Base-by-base conservation (phyloP, 2,329 filamentous ascomycete species). In the Podosphaera xanthii region DNA sequence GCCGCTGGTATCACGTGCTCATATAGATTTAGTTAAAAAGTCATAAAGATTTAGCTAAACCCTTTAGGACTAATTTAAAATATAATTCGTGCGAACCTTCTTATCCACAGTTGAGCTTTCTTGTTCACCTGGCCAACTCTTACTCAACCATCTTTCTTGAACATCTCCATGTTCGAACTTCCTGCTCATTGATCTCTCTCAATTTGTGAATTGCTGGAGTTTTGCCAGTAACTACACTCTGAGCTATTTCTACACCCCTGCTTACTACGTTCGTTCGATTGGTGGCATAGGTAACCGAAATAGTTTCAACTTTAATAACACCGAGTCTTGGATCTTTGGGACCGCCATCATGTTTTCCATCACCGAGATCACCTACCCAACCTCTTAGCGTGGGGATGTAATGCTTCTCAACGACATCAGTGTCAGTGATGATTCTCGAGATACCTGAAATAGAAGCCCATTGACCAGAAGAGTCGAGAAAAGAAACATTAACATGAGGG, bases 361-460 rank as follows among this genome's bases (percentile, higher is more conserved):
- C 88, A 31, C 83, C 85, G 22, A 94, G 76, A 63, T 94, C 88
- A 4, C 89, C 89, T 14, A 95, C 68, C 89, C 89, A 94, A 0
- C 86, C 84, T 74, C 89, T 90, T 61, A 94, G 74, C 0, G 75
- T 69, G 0, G 81, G 77, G 31, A 76, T 83, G 72, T 94, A 94
- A 72, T 88, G 80, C 71, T 90, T 85, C 69, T 80, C 76, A 60
- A 94, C 78, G 31, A 80, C 71, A 1, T 73, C 74, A 31, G 82
- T 80, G 68, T 91, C 84, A 12, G 83, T 85, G 65, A 85, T 74
- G 65, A 94, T 76, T 34, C 72, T 74, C 0, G 86, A 83, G 0
- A 75, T 76, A 57, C 89, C 89, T n/a, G 85, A 85, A 62, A 94
- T 75, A 2, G 86, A 92, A 0, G 88, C 88, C 89, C 89, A 95